A percentile compares a stretch with the other conserved stretches of the same genome.
Conservation (phyloP, 805 yeast genomes). For the Candida quercuum region DNA sequence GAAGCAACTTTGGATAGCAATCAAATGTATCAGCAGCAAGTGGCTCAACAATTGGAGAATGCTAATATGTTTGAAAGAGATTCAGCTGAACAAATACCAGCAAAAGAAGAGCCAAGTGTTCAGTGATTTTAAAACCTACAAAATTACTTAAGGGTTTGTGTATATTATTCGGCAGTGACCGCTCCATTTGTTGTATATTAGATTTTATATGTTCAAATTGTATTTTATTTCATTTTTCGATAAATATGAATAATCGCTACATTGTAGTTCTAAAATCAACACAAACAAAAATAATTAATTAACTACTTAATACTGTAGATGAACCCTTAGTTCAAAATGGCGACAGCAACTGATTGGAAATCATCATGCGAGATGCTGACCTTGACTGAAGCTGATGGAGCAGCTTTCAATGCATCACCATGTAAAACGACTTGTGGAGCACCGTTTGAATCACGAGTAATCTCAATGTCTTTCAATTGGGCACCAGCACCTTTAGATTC, state of each 20-base stretch:
- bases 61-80: conserved; percentile 21
- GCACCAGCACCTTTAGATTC: conserved; percentile 94
- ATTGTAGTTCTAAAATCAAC: not conserved
- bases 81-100: not conserved
- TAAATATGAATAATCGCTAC: too few relatives aligned
- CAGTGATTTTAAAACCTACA: too few relatives aligned
- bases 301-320: not conserved
- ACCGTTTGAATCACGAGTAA: conserved; percentile 54
- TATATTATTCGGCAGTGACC: too few relatives aligned
- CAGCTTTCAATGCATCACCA: conserved; percentile 76
- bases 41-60: conserved; percentile 17
- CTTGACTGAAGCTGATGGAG: conserved; percentile 63
- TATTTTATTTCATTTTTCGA: too few relatives aligned
- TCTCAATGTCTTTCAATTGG: conserved; percentile 85
- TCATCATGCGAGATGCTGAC: conserved; percentile 97
- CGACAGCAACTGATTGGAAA: conserved; percentile 96
- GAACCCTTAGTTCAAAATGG: conserved; percentile 40
- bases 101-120: too few relatives aligned
- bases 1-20: not conserved
- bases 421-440: conserved; percentile 77
- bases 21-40: conserved; percentile 8
- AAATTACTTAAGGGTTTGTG: too few relatives aligned
- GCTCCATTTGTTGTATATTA: too few relatives aligned
- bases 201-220: too few relatives aligned
- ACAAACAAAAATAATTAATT: not conserved